Base-by-base conservation (phyloP, 1,284 basidiomycete species). In the Sporisorium reilianum region DNA sequence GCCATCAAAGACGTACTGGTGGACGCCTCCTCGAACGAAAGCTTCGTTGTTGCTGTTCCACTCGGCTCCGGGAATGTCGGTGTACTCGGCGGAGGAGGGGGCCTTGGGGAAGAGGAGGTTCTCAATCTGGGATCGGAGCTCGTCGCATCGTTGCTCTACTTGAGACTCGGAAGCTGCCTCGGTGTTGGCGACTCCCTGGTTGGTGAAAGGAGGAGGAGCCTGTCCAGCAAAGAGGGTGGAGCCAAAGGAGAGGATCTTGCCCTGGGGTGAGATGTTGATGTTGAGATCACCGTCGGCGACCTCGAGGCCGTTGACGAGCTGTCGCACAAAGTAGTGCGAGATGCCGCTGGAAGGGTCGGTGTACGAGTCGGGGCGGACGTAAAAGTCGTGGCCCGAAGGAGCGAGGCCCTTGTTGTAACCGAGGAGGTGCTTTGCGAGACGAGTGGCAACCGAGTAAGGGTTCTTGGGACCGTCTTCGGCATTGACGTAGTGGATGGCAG, bases 281-380 rank as follows among this genome's bases (percentile, higher is more conserved):
- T 80, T 77, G 53, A 80, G 68, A 57, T 77, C 77, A 51, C 64
- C 77, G 40, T 80, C 78, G 26, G 68, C 71, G 1, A 80, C 76
- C 40, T 75, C 64, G 44, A 80, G 60, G 8, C 79, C 79, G 45
- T 80, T 76, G 59, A 80, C 61, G 40, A 66, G 61, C 60, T 80
- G 79, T 34, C 75, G 75, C 28, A 80, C 46, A 49, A 67, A 80
- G 67, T 74, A 73, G 64, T 77, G 68, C 45, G 64, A 73, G 46
- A 80, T 67, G 22, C 77, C 79, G 41, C 74, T 74, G 23, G 57
- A 59, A 7, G 63, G 58, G 25, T 80, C 79, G 25, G 72, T 71
- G 72, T 80, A 80, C n/a, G 75, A 77, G 54, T 80, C 79, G 36
- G 67, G 66, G 20, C 77, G 62, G 22, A 80, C 63, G 68, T 68